Conservation (phyloP, 1,139 yeast species). For the Nakaseomyces kungkrabaensis region DNA sequence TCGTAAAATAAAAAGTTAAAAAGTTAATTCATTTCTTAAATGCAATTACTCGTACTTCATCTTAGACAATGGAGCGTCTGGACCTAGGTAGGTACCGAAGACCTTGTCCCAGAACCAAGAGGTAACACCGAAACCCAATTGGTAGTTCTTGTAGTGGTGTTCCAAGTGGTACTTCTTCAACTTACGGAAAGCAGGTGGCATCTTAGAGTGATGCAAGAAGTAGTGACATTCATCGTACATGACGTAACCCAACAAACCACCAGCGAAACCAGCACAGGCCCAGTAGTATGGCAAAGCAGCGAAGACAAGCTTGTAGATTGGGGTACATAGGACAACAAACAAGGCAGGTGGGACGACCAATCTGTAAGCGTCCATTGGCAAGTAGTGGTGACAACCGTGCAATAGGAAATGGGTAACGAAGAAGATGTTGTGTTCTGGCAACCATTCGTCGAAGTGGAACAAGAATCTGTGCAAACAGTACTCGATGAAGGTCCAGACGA, state of each 20-base stretch:
- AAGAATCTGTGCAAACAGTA: constrained; percentile 80
- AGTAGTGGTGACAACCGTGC: constrained; percentile 94
- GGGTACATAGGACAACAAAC: constrained; percentile 47
- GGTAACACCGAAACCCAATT: constrained; percentile 93
- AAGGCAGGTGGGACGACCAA: constrained; percentile 94
- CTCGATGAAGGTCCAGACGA: constrained; percentile 88
- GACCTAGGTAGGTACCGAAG: constrained; percentile 57
- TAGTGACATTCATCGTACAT: constrained; percentile 85
- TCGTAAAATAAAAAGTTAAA: not conserved
- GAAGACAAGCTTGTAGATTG: constrained; percentile 54
- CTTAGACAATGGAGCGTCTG: constrained; percentile 28
- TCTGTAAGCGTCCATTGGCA: constrained; percentile 92
- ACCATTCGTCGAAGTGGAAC: constrained; percentile 78
- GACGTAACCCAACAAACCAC: constrained; percentile 90
- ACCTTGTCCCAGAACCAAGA: constrained; percentile 88
- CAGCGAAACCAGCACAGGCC: constrained; percentile 74
- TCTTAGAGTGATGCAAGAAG: constrained; percentile 73
- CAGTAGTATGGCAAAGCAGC: constrained; percentile 45
- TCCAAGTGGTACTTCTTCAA: constrained; percentile 86
- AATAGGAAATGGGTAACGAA: constrained; percentile 77
- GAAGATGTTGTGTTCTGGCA: constrained; percentile 71
- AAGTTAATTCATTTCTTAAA: not conserved
- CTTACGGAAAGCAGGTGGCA: constrained; percentile 68
- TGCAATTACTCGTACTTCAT: constrained; percentile 25
- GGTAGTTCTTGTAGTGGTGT: constrained; percentile 95